These are phyloP conservation scores for Elsinoe batatas DNA, from an alignment of 2,329 filamentous ascomycete genomes.

Conservation along the genomic window DNA sequence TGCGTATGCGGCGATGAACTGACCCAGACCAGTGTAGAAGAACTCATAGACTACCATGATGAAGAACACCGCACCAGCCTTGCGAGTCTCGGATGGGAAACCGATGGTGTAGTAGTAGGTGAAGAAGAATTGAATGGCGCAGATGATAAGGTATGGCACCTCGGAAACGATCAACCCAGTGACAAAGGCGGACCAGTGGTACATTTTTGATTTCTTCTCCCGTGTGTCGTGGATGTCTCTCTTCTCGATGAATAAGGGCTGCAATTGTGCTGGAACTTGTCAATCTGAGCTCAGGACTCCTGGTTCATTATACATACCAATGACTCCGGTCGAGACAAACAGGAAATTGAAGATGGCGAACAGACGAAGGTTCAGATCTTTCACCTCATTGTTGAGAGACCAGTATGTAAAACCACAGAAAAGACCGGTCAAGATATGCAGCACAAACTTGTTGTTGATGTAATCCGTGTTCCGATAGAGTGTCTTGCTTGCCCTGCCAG, in stretches of 20 bases:
- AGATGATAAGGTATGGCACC: slow-evolving; percentile 52
- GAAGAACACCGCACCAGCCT: slow-evolving; percentile 21
- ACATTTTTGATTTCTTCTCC: slow-evolving; percentile 43
- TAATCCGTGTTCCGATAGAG: slow-evolving; percentile 39
- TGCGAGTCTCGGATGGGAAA: slow-evolving; percentile 52
- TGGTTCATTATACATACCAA: background rate
- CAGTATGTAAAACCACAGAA: slow-evolving; percentile 37
- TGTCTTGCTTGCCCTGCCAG: slow-evolving; percentile 35
- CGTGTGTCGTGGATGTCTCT: slow-evolving; percentile 47
- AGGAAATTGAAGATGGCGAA: slow-evolving; percentile 12
- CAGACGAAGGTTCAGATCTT: slow-evolving; percentile 26
- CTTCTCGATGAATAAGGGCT: slow-evolving; percentile 44
- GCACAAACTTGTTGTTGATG: slow-evolving; percentile 48
- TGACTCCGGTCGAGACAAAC: slow-evolving; percentile 6
- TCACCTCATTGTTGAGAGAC: slow-evolving; percentile 21
- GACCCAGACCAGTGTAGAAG: slow-evolving; percentile 46
- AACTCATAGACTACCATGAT: slow-evolving; percentile 54
- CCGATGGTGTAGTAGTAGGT: slow-evolving; percentile 53
- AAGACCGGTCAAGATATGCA: slow-evolving; percentile 40
- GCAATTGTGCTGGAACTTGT: slow-evolving; percentile 3
- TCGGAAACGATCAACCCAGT: slow-evolving; percentile 59
- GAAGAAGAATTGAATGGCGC: slow-evolving; percentile 50
- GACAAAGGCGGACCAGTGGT: slow-evolving; percentile 63
- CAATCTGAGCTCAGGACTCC: background rate
- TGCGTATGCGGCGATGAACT: slow-evolving; percentile 59